Evolutionary conservation across 768 basidiomycete species (phyloP).

Genomic region (Podaxis carcinomalis): DNA sequence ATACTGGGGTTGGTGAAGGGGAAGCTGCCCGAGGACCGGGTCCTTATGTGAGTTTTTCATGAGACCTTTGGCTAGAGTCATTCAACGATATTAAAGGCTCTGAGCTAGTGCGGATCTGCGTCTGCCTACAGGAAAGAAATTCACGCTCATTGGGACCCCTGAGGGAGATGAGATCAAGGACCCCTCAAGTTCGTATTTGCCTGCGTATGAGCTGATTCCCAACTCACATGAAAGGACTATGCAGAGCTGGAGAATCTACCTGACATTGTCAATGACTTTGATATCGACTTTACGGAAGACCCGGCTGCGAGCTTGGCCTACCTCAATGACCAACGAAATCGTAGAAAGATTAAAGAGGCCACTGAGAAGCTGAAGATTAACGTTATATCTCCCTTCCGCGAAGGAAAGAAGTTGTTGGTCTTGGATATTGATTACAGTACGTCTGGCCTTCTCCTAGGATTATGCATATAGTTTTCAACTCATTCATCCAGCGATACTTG

Average conservation of each 20-base stretch:
- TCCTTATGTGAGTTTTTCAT: slow-evolving; percentile 45
- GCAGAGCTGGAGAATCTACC: slow-evolving; percentile 63
- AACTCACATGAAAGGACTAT: not conserved
- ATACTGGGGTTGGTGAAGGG: slow-evolving; percentile 82
- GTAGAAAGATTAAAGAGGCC: slow-evolving; percentile 74
- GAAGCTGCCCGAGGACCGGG: slow-evolving; percentile 75
- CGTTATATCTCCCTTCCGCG: slow-evolving; percentile 71
- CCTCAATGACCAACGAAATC: slow-evolving; percentile 74
- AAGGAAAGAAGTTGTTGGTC: slow-evolving; percentile 78
- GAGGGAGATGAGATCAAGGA: slow-evolving; percentile 85
- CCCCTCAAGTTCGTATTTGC: slow-evolving; percentile 46
- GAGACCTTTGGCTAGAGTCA: slow-evolving; percentile 12
- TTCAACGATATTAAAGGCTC: not conserved
- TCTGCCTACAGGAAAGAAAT: slow-evolving; percentile 61
- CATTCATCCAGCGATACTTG: slow-evolving; percentile 58
- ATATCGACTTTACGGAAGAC: slow-evolving; percentile 71
- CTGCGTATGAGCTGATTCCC: not conserved
- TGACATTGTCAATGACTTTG: slow-evolving; percentile 76
- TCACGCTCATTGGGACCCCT: slow-evolving; percentile 83
- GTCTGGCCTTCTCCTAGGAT: slow-evolving; percentile 13
- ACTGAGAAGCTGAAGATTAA: slow-evolving; percentile 60
- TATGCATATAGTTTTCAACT: not conserved
- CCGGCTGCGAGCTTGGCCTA: slow-evolving; percentile 55
- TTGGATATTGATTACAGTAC: slow-evolving; percentile 88
- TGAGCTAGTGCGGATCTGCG: slow-evolving; percentile 51